Base-by-base conservation (phyloP, 2,329 filamentous ascomycete genomes). In the Penicillium corylophilum region DNA sequence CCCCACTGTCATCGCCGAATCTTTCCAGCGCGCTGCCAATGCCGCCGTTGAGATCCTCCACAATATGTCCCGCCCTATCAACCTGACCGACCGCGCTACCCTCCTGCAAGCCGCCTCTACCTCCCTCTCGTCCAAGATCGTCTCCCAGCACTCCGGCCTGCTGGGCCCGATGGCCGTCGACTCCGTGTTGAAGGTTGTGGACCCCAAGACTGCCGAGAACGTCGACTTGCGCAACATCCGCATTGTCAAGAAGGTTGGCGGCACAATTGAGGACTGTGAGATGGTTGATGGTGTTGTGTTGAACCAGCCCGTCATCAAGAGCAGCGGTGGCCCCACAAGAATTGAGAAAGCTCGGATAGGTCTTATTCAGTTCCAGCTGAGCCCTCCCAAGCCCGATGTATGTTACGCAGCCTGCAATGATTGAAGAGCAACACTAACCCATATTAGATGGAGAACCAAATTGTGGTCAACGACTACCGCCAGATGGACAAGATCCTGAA, bases 401-500 rank as follows among this genome's bases (percentile, higher is more conserved):
- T 68, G 85, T 77, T 35, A 23, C 12, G 20, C 8, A 16, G 7
- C 39, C 18, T 28, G 24, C 39, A 24, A 15, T 22, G 10, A 12
- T 44, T 40, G 16, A n/a, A 26, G 28, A 24, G 36, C 43, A 7
- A 22, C 45, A 28, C 58, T 68, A 47, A 71, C 53, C 29, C 28
- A 52, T 46, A 22, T 50, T 63, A 90, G 85, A 99, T 99, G 94
- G 94, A 99, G 79, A 99, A 99, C 78, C 94, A 95, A 69, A 97
- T 99, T 60, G 87, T 95, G 28, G 94, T 99, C 68, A 99, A 99
- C 75, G 94, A 99, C 79, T 99, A 99, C 82, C 85, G 94, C 69
- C 94, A 99, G 74, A 99, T 99, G 94, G 94, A 99, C 81, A 99
- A 97, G 83, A 99, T 99, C 62, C 84, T 99, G 64, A 99, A 99